Evolutionary conservation across 305 asterid species (phyloP).

Genomic region (Solanum chacoense): DNA sequence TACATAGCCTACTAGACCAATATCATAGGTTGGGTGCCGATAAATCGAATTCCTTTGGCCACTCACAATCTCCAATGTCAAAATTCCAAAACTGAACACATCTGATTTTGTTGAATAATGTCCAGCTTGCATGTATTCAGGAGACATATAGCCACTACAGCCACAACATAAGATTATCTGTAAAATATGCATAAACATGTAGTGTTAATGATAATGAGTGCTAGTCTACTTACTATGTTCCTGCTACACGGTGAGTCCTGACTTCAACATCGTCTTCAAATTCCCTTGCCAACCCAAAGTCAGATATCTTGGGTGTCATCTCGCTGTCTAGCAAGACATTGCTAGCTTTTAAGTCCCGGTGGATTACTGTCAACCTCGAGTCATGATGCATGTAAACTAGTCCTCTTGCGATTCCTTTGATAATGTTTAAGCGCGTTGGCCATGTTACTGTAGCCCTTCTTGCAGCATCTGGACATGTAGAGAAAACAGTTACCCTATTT

Average conservation of each 20-base stretch:
- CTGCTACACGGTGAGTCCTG: conserved; percentile 23
- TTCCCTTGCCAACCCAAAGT: conserved; percentile 36
- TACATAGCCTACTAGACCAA: conserved; percentile 49
- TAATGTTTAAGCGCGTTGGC: conserved; percentile 22
- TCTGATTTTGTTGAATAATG: conserved; percentile 41
- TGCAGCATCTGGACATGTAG: conserved; percentile 12
- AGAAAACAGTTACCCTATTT: background rate
- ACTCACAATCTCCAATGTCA: conserved; percentile 34
- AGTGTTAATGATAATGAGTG: background rate
- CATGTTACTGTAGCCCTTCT: conserved; percentile 17
- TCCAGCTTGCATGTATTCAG: conserved; percentile 40
- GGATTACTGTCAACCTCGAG: conserved; percentile 33
- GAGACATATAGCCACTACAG: conserved; percentile 58
- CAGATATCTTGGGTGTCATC: conserved; percentile 41
- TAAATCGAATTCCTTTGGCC: conserved; percentile 44
- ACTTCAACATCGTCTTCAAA: conserved; percentile 10
- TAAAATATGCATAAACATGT: background rate
- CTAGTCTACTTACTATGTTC: conserved; percentile 25
- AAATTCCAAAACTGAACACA: conserved; percentile 49
- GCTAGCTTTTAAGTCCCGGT: conserved; percentile 42
- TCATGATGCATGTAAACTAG: conserved; percentile 35
- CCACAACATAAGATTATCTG: background rate
- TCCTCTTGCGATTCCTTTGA: conserved; percentile 34
- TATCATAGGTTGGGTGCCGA: conserved; percentile 42
- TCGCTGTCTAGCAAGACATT: conserved; percentile 32